Evolutionary conservation across 2,329 filamentous ascomycete genomes (phyloP).

Genomic region (Trichophyton verrucosum): DNA sequence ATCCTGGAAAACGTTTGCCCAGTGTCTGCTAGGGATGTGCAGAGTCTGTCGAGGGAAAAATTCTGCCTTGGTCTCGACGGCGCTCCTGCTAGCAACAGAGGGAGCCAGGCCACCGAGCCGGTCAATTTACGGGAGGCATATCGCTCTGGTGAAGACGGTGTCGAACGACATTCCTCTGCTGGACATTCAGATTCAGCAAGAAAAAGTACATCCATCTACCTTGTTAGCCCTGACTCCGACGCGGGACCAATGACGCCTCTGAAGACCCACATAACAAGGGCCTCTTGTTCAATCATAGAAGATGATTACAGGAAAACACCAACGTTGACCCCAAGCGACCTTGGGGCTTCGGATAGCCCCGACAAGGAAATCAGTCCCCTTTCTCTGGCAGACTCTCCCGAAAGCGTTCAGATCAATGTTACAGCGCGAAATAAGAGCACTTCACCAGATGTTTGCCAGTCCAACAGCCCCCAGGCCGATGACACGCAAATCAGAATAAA

Average conservation of each 20-base stretch:
- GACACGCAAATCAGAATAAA: background rate
- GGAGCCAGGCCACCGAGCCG: background rate
- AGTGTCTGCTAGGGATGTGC: background rate
- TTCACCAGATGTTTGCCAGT: background rate
- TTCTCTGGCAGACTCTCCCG: background rate
- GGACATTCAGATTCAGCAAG: background rate
- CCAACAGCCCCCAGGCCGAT: background rate
- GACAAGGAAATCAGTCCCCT: background rate
- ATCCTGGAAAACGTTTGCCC: background rate
- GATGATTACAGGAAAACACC: background rate
- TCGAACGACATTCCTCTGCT: background rate
- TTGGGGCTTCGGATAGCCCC: background rate
- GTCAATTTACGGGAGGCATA: background rate
- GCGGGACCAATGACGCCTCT: background rate
- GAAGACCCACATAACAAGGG: background rate
- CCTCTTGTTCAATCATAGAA: background rate
- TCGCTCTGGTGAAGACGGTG: background rate
- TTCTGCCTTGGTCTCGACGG: background rate
- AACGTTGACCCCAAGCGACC: background rate
- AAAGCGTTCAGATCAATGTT: background rate
- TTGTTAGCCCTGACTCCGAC: background rate
- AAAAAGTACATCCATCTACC: background rate
- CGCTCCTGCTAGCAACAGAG: background rate
- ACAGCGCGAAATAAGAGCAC: background rate
- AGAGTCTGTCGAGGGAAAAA: background rate